Evolutionary conservation across 345 rosid species (phyloP).

Genomic region (Dipteronia sinensis): DNA sequence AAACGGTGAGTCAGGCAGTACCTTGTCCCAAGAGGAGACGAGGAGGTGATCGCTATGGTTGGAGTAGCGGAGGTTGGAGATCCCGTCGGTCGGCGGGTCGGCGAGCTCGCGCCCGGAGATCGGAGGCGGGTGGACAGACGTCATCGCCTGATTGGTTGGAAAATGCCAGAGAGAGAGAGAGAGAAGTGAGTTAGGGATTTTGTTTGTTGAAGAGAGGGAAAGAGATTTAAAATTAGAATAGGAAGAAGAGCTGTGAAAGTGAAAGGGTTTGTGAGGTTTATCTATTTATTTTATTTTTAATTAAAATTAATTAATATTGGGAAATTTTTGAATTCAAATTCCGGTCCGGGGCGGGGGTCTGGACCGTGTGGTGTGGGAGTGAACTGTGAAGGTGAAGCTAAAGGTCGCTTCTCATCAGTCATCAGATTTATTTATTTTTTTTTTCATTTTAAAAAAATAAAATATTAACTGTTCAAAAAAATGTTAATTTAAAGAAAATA

Average conservation of each 20-base stretch:
- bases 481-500: no score
- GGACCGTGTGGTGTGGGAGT: no score
- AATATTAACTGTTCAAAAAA: no score
- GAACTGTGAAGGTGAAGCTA: no score
- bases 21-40: slow-evolving; percentile 99
- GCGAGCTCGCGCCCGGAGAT: slow-evolving; percentile 76
- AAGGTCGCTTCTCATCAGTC: no score
- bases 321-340: not conserved
- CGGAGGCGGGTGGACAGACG: slow-evolving; percentile 56
- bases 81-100: slow-evolving; percentile 88
- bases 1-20: slow-evolving; percentile 14
- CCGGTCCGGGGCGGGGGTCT: no score
- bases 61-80: slow-evolving; percentile 92
- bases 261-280: slow-evolving; percentile 3
- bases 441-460: no score
- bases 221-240: slow-evolving; percentile 10
- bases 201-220: slow-evolving; percentile 15
- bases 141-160: slow-evolving; percentile 33
- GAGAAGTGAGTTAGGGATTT: slow-evolving; percentile 12
- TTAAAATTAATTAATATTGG: no score
- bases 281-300: no score
- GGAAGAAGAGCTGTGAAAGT: slow-evolving; percentile 5
- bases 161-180: not conserved
- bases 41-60: slow-evolving; percentile 93
- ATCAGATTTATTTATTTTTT: no score